Evolutionary conservation across 495 filamentous ascomycete species (phyloP), one percentile per base, ranked within the genome.

Genomic region (Amphirosellinia nigrospora): DNA sequence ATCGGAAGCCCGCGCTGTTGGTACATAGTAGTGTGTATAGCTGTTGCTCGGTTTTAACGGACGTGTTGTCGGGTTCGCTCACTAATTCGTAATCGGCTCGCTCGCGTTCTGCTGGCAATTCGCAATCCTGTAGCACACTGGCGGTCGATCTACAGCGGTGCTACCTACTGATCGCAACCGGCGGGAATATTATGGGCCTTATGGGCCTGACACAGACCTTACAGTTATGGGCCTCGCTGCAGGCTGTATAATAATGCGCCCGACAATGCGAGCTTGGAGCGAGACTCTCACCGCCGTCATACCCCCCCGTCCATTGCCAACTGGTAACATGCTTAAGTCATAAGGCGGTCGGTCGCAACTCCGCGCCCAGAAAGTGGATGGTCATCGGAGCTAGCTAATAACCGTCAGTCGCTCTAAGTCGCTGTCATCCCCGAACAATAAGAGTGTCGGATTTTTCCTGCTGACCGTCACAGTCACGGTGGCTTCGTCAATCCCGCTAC

Each of bases 371-470:
- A 60, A 52, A 59, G 69, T 61, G 69, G 69, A 71, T 62, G 56
- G 74, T 76, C 76, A 78, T 78, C 72, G 74, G 76, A 73, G 72
- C 41, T 60, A 68, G 71, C 43, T 43, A 41, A 58, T 58, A 61
- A 58, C 46, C 56, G 63, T 66, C 63, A 26, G 53, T 36, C 9
- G 36, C 28, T 67, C 46, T 66, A 46, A 26, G 53, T 36, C 9
- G 36, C 28, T 67, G 58, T 68, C 55, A 55, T 61, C 41, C n/a
- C n/a, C 66, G 70, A 66, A 60, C 62, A 60, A 64, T 60, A 61
- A 70, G 71, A 70, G 45, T 68, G 64, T 67, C 66, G 70, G 63
- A 41, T 41, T 55, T 39, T 45, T 11, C 62, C 69, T 71, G 69
- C 69, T 71, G 61, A 65, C 69, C 69, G 59, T 69, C 68, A 45